phyloP scores from a whole-genome alignment of 2,329 filamentous ascomycete species.

The Raffaelea deltoideospora region DNA sequence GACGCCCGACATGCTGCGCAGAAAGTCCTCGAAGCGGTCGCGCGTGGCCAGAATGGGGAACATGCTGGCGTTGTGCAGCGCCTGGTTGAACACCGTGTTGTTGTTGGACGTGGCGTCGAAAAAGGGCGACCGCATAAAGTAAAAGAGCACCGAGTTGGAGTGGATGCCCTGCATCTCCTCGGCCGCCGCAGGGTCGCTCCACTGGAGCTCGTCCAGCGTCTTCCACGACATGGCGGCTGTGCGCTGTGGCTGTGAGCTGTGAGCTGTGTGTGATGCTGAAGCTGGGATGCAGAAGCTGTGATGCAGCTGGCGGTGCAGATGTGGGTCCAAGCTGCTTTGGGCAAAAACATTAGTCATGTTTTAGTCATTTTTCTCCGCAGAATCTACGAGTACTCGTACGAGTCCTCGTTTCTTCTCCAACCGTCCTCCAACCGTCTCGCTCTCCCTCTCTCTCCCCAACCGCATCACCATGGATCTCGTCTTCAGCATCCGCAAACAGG shows the following conservation, averaged over 20 bases:
- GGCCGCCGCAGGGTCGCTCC: constrained; percentile 37
- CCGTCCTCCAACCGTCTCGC: too few species aligned
- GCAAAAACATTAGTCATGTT: too few species aligned
- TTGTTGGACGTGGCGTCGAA: constrained; percentile 56
- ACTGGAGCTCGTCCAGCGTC: constrained; percentile 52
- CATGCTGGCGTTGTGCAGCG: constrained; percentile 45
- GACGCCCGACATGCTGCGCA: constrained; percentile 49
- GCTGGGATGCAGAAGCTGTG: background rate
- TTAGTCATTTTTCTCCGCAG: too few species aligned
- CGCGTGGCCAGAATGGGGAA: constrained; percentile 41
- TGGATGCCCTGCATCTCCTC: constrained; percentile 40
- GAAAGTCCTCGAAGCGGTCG: constrained; percentile 45
- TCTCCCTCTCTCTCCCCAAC: background rate
- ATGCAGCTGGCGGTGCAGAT: background rate
- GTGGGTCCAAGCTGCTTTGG: too few species aligned
- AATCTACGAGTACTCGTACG: too few species aligned
- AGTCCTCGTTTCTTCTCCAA: background rate
- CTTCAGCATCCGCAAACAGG: constrained; percentile 75
- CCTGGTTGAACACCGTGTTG: constrained; percentile 45
- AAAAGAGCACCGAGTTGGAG: constrained; percentile 50
- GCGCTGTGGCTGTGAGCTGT: too few species aligned
- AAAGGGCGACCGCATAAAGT: constrained; percentile 53
- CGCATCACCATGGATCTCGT: constrained; percentile 66
- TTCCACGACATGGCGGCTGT: constrained; percentile 27
- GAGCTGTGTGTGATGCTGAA: background rate